Percentiles rank a stretch among this genome's conserved stretches.
Conservation (phyloP, 345 rosid genomes). For the Litchi chinensis region DNA sequence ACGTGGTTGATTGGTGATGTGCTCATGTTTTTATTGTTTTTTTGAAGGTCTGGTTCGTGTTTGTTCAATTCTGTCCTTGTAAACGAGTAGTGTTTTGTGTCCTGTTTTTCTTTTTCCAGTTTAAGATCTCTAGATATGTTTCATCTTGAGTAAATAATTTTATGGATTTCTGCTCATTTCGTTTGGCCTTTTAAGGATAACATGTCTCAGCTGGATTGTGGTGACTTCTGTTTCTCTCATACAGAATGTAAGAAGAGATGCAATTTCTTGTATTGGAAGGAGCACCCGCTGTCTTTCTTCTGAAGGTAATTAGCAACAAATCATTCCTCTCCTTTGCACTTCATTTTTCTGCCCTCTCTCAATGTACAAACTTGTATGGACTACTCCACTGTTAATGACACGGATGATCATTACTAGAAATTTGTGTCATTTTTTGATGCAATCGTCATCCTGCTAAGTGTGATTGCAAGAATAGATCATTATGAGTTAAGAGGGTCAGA, state of each 20-base stretch:
- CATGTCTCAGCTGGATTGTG: background rate
- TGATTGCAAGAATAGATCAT: background rate
- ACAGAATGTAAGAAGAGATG: constrained; percentile 34
- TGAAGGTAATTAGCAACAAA: constrained; percentile 37
- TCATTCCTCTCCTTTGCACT: background rate
- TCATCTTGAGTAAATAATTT: background rate
- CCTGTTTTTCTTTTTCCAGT: background rate
- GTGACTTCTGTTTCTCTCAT: constrained; percentile 5
- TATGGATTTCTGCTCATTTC: background rate
- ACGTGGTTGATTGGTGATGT: background rate
- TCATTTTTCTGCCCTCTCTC: background rate
- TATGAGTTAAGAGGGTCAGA: constrained; percentile 3
- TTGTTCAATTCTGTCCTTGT: background rate
- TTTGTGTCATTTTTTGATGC: background rate
- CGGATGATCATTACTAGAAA: background rate
- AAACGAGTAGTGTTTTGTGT: background rate
- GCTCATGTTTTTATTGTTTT: background rate
- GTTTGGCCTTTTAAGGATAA: background rate
- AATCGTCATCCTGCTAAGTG: background rate
- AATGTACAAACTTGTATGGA: background rate
- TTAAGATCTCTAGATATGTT: background rate
- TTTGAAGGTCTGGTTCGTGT: background rate
- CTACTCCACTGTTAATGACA: background rate
- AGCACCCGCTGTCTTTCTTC: constrained; percentile 40
- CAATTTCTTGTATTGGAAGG: constrained; percentile 30